Evolutionary conservation across 208 protist species (phyloP).

Genomic region (Perkinsela sp.): DNA sequence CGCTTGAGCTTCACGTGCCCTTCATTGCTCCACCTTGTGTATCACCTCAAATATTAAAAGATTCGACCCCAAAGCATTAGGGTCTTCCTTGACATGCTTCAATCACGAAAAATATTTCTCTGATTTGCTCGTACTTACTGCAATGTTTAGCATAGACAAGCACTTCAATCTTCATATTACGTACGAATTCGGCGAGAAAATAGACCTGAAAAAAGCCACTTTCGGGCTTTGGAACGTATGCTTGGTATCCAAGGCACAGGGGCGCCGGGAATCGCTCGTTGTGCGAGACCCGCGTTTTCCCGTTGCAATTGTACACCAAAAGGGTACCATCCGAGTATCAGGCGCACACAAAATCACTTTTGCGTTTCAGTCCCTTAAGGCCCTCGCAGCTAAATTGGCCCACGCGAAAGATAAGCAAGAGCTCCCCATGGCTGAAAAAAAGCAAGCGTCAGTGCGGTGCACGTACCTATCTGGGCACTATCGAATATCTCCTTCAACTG

Average conservation of each 20-base stretch:
- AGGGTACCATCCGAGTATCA: background rate
- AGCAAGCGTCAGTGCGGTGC: background rate
- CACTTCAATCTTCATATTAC: background rate
- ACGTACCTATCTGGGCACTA: background rate
- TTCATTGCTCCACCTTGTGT: too few species aligned
- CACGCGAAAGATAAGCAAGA: too few species aligned
- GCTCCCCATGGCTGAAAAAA: background rate
- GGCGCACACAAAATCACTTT: background rate
- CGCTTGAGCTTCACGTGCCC: too few species aligned
- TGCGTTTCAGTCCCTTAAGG: background rate
- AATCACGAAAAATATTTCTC: too few species aligned
- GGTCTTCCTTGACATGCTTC: too few species aligned
- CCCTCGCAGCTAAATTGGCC: background rate
- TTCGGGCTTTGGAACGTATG: background rate
- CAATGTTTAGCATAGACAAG: background rate
- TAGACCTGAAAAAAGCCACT: background rate
- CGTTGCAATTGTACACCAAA: background rate
- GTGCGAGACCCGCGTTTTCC: background rate
- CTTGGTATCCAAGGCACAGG: background rate
- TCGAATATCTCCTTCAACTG: background rate
- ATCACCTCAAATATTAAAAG: too few species aligned
- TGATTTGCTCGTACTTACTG: too few species aligned
- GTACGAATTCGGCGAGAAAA: background rate
- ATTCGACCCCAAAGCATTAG: too few species aligned
- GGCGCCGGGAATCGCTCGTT: background rate